phyloP scores from a whole-genome alignment of 805 yeast genomes.

The Blastobotrys mokoenaii region DNA sequence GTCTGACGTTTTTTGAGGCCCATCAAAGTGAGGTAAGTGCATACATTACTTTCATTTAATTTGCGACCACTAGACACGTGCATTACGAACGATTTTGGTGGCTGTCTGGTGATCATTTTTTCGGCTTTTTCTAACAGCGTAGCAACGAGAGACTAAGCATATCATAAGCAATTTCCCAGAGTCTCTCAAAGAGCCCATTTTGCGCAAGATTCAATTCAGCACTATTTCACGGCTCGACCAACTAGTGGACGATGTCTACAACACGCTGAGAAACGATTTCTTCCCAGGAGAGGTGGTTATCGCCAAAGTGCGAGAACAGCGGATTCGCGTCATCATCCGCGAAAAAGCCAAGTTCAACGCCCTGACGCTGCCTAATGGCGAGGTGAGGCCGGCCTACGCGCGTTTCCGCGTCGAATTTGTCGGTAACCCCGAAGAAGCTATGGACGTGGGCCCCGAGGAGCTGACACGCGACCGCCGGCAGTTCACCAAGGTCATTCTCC shows the following conservation, averaged over 20 bases:
- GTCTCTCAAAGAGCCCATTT: constrained; percentile 84
- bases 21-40: constrained; percentile 51
- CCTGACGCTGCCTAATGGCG: constrained; percentile 26
- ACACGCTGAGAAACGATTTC: constrained; percentile 67
- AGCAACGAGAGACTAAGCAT: constrained; percentile 30
- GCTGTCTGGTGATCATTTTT: too few species aligned
- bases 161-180: constrained; percentile 85
- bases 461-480: constrained; percentile 75
- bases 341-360: constrained; percentile 71
- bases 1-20: constrained; percentile 87
- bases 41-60: not conserved
- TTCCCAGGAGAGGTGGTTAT: constrained; percentile 86
- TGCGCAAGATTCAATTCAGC: constrained; percentile 75
- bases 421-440: constrained; percentile 39
- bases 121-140: too few species aligned
- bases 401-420: constrained; percentile 64
- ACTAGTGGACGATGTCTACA: constrained; percentile 80
- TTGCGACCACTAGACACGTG: too few species aligned
- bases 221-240: constrained; percentile 74
- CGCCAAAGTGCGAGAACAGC: constrained; percentile 41
- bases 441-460: constrained; percentile 64
- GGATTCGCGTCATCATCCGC: constrained; percentile 53
- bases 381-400: constrained; percentile 43
- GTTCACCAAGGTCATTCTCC: constrained; percentile 83
- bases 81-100: too few species aligned